Evolutionary conservation across 805 yeast species (phyloP), one percentile per base, ranked within the genome.

Genomic region (Sporopachydermia quercuum): DNA sequence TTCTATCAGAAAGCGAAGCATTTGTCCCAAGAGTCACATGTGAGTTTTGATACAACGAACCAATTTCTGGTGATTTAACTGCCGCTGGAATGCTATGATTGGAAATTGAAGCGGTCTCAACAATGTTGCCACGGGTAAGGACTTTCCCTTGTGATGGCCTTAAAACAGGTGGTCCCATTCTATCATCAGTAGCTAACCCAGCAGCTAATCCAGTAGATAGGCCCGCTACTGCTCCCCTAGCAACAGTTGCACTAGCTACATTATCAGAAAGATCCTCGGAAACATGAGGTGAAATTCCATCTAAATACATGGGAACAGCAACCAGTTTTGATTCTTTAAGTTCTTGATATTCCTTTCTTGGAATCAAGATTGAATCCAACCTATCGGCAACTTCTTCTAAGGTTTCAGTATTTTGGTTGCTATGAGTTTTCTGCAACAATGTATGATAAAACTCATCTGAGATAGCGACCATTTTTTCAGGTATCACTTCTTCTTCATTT

Each of bases 1-100:
- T 74, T 37, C 73, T 72, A 47, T 76, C 82, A 1, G 78, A 73
- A 38, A 75, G 60, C 0, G 85, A 76, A 4, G 76, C 77, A 51
- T 70, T 66, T 0, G 86, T 78, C 41, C 74, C 61, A 43, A 55
- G 47, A 16, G 61, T 61, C 4, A 61, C 41, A 23, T 23, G 30
- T n/a, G 30, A 23, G n/a, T n/a, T 8, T 8, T 8, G 13, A n/a
- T 23, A 23, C n/a, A n/a, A 8, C 30, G 30, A 23, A 8, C n/a
- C 30, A 8, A n/a, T n/a, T 8, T 23, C 30, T n/a, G 30, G 30
- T 23, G 30, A 23, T n/a, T 23, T 8, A n/a, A n/a, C n/a, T n/a
- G 8, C 30, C n/a, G 30, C 30, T 23, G 13, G 30, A 8, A 23
- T 23, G n/a, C 30, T 23, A n/a, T n/a, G 30, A n/a, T 23, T 23